Percentiles rank a stretch among this genome's conserved stretches.
Evolutionary conservation across 441 rosid genomes (phyloP).

Genomic region (Adansonia rubrostipa): DNA sequence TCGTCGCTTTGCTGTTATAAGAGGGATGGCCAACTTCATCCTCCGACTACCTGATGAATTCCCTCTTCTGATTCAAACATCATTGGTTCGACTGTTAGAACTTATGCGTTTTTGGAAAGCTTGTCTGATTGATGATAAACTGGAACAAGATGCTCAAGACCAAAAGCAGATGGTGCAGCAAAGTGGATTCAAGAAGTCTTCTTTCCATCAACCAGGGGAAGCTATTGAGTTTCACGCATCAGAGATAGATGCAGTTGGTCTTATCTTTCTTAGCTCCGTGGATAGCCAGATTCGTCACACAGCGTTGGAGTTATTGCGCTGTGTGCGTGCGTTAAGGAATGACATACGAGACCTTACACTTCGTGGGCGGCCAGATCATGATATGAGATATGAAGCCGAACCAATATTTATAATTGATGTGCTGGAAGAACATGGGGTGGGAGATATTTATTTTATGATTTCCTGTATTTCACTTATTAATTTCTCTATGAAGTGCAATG

Average conservation of each 20-base stretch:
- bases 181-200: conserved; percentile 71
- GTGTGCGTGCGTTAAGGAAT: conserved; percentile 94
- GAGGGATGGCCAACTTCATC: conserved; percentile 98
- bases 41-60: conserved; percentile 95
- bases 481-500: conserved; percentile 30
- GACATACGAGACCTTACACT: conserved; percentile 76
- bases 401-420: conserved; percentile 95
- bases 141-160: conserved; percentile 50
- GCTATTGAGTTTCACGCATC: conserved; percentile 84
- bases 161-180: conserved; percentile 53
- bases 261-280: conserved; percentile 91
- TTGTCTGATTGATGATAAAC: conserved; percentile 78
- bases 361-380: conserved; percentile 65
- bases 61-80: conserved; percentile 97
- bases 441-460: conserved; percentile 34
- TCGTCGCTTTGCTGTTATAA: conserved; percentile 97
- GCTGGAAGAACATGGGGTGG: conserved; percentile 97
- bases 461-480: conserved; percentile 15
- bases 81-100: conserved; percentile 90
- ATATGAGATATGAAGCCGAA: conserved; percentile 74
- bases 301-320: conserved; percentile 90
- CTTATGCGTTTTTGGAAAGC: conserved; percentile 99
- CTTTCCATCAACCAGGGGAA: conserved; percentile 75
- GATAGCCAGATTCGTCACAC: conserved; percentile 99
- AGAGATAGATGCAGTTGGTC: conserved; percentile 98